Conservation (phyloP, 495 filamentous ascomycete genomes). For the Daldinia concentrica region DNA sequence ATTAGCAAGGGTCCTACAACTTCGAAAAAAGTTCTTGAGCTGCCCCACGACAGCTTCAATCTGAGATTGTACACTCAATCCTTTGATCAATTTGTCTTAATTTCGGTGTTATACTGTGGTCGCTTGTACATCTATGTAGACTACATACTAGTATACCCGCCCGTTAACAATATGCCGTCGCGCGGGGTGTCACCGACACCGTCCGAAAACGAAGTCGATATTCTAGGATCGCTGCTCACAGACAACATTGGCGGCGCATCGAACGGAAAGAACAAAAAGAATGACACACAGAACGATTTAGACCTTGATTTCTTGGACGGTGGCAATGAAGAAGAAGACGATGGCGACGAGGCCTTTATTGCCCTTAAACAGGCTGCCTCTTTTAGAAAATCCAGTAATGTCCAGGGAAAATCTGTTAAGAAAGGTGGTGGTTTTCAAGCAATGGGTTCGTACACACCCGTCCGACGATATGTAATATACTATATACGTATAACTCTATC, state of each 20-base stretch:
- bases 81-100: not conserved
- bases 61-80: slow-evolving; percentile 2
- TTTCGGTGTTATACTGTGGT: not conserved
- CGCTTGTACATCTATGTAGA: slow-evolving; percentile 1
- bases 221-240: slow-evolving; percentile 79
- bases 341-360: slow-evolving; percentile 87
- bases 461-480: not conserved
- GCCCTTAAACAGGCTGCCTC: slow-evolving; percentile 82
- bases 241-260: slow-evolving; percentile 53
- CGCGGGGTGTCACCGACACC: slow-evolving; percentile 80
- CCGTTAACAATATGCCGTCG: slow-evolving; percentile 43
- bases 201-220: slow-evolving; percentile 94
- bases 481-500: slow-evolving; percentile 10
- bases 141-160: not conserved
- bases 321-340: slow-evolving; percentile 67
- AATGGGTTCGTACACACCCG: slow-evolving; percentile 68
- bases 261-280: slow-evolving; percentile 47
- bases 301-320: slow-evolving; percentile 57
- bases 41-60: slow-evolving; percentile 25
- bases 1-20: slow-evolving; percentile 18
- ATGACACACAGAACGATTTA: slow-evolving; percentile 47
- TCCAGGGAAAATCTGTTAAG: slow-evolving; percentile 88
- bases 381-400: slow-evolving; percentile 81
- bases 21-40: slow-evolving; percentile 33
- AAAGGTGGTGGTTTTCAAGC: slow-evolving; percentile 96